Percentiles rank a stretch among this genome's conserved stretches.
These are phyloP conservation scores for Epichloe festucae DNA, from an alignment of 2,329 filamentous ascomycete species.

Conservation along the genomic window DNA sequence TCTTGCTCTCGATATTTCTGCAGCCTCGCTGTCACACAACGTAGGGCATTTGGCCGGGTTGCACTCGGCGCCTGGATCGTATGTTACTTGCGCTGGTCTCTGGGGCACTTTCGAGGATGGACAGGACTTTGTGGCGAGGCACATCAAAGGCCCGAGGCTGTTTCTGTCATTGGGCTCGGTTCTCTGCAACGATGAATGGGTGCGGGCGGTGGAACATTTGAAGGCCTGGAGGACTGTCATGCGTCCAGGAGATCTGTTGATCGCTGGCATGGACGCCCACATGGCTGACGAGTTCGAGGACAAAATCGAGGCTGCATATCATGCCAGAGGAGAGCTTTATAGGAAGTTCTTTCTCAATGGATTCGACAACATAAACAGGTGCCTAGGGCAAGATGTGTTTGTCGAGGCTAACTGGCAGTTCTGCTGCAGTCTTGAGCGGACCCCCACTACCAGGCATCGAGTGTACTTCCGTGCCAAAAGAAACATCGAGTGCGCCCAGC, in stretches of 20 bases:
- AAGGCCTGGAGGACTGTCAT: conserved; percentile 24
- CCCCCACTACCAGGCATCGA: conserved; percentile 25
- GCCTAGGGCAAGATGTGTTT: conserved; percentile 22
- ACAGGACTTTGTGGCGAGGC: conserved; percentile 15
- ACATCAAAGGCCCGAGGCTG: conserved; percentile 19
- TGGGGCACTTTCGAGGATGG: conserved; percentile 28
- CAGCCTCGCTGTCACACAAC: conserved; percentile 21
- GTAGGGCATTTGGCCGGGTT: conserved; percentile 18
- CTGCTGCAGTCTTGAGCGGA: conserved; percentile 21
- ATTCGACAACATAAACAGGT: conserved; percentile 24
- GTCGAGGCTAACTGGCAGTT: conserved; percentile 25
- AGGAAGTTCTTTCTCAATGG: conserved; percentile 26
- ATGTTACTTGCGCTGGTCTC: conserved; percentile 23
- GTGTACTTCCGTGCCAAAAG: conserved; percentile 26
- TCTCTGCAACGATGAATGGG: conserved; percentile 28
- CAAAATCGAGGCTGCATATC: conserved; percentile 29
- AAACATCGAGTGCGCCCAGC: conserved; percentile 16
- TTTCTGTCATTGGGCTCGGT: conserved; percentile 29
- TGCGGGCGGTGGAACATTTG: conserved; percentile 21
- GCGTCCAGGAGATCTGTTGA: conserved; percentile 21
- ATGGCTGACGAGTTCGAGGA: conserved; percentile 17
- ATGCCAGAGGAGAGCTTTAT: conserved; percentile 23
- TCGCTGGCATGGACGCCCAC: conserved; percentile 30
- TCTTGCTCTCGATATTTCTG: conserved; percentile 28
- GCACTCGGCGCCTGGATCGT: conserved; percentile 14